These are phyloP conservation scores for Diplodia seriata DNA, from an alignment of 2,329 filamentous ascomycete genomes.

Conservation along the genomic window DNA sequence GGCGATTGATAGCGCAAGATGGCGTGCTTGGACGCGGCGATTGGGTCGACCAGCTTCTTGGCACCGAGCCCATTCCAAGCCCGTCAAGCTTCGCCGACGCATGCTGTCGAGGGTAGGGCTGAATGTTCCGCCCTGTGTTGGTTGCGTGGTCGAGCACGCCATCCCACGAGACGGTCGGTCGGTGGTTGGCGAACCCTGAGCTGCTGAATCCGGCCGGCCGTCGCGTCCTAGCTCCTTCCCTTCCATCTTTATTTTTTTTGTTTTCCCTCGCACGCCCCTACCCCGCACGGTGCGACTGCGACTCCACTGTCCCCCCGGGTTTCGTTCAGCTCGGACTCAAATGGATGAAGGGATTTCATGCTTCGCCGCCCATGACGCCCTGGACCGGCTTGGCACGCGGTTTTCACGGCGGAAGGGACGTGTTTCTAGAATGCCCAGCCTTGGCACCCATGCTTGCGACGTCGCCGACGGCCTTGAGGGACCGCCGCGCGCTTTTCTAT, in stretches of 20 bases:
- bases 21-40: constrained; percentile 17
- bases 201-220: background rate
- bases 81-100: constrained; percentile 18
- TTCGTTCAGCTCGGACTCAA: too few species aligned
- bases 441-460: constrained; percentile 9
- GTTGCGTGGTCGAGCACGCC: constrained; percentile 9
- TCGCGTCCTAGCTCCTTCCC: background rate
- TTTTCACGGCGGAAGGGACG: background rate
- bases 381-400: background rate
- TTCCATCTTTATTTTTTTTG: background rate
- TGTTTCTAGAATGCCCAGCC: constrained; percentile 1
- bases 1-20: constrained; percentile 26
- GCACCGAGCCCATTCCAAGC: constrained; percentile 9
- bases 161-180: background rate
- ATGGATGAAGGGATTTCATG: background rate
- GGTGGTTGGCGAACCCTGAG: too few species aligned
- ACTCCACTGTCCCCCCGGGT: background rate
- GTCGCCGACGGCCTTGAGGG: background rate
- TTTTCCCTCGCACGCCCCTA: background rate
- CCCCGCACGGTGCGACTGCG: constrained; percentile 15
- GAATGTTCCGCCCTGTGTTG: background rate
- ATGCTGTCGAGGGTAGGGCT: background rate
- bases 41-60: constrained; percentile 1
- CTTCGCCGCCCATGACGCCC: constrained; percentile 23
- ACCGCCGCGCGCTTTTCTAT: background rate